These are phyloP conservation scores for Aureobasidium zeae DNA, from an alignment of 2,329 filamentous ascomycete genomes.

Conservation along the genomic window DNA sequence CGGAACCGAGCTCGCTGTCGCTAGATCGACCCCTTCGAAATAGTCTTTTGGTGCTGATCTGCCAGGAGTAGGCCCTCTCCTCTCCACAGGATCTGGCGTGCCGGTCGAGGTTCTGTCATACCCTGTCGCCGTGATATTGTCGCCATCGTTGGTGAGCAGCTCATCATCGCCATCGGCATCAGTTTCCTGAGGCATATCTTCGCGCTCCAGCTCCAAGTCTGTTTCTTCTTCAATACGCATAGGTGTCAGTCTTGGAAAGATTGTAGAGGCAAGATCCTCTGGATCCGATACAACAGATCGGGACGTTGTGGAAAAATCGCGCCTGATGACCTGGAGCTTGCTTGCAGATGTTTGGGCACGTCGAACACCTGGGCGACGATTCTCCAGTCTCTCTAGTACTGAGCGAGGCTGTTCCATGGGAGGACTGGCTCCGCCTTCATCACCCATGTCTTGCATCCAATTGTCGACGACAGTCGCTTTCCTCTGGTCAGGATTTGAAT, in stretches of 20 bases:
- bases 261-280: slow-evolving; percentile 36
- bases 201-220: slow-evolving; percentile 29
- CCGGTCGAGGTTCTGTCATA: slow-evolving; percentile 16
- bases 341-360: slow-evolving; percentile 37
- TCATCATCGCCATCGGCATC: slow-evolving; percentile 88
- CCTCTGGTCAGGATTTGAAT: slow-evolving; percentile 46
- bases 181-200: slow-evolving; percentile 51
- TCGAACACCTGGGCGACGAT: slow-evolving; percentile 43
- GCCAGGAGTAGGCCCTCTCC: background rate
- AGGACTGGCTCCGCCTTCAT: slow-evolving; percentile 45
- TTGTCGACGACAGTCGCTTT: slow-evolving; percentile 74
- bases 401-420: slow-evolving; percentile 53
- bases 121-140: slow-evolving; percentile 32
- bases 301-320: slow-evolving; percentile 43
- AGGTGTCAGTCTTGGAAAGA: slow-evolving; percentile 31
- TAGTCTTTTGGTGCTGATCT: slow-evolving; percentile 3
- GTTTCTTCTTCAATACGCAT: slow-evolving; percentile 40
- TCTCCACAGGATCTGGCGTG: slow-evolving; percentile 14
- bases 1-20: slow-evolving; percentile 4
- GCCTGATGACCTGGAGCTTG: slow-evolving; percentile 24
- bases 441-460: slow-evolving; percentile 70
- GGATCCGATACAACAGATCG: slow-evolving; percentile 51
- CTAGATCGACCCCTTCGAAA: slow-evolving; percentile 2
- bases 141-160: slow-evolving; percentile 68
- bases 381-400: slow-evolving; percentile 50